Conservation (phyloP, 148 eudicot species). For the Fagopyrum homotropicum region DNA sequence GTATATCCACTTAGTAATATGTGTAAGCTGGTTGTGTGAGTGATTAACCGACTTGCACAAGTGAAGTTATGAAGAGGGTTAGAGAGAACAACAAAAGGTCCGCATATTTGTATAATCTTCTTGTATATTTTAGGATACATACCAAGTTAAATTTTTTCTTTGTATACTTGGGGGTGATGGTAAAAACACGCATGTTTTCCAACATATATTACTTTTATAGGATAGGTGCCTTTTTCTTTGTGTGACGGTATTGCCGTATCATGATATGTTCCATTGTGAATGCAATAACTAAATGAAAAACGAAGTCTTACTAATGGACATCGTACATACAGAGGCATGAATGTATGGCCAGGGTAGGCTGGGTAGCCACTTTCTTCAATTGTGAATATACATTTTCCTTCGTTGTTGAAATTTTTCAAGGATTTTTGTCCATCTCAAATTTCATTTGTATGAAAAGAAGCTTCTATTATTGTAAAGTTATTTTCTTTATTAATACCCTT, state of each 20-base stretch:
- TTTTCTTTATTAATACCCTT: background rate
- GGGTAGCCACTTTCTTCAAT: background rate
- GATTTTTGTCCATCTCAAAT: background rate
- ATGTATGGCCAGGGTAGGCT: background rate
- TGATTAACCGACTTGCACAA: no score
- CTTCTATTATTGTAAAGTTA: background rate
- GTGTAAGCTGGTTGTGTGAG: no score
- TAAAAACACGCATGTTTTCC: background rate
- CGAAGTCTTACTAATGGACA: background rate
- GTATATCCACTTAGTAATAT: no score
- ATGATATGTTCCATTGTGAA: background rate
- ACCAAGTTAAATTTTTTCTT: no score
- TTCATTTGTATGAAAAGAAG: background rate
- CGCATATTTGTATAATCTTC: no score
- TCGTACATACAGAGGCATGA: slow-evolving; percentile 1
- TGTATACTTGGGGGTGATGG: no score
- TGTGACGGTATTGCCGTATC: background rate
- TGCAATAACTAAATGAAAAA: background rate
- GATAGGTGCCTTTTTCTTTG: background rate
- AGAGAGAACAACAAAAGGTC: no score
- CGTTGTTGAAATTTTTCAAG: background rate
- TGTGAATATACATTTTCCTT: background rate
- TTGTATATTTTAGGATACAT: no score
- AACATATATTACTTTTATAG: background rate
- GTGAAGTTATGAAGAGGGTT: no score